Conservation (phyloP, 176 grass and related monocot genomes). For the Otatea glauca region DNA sequence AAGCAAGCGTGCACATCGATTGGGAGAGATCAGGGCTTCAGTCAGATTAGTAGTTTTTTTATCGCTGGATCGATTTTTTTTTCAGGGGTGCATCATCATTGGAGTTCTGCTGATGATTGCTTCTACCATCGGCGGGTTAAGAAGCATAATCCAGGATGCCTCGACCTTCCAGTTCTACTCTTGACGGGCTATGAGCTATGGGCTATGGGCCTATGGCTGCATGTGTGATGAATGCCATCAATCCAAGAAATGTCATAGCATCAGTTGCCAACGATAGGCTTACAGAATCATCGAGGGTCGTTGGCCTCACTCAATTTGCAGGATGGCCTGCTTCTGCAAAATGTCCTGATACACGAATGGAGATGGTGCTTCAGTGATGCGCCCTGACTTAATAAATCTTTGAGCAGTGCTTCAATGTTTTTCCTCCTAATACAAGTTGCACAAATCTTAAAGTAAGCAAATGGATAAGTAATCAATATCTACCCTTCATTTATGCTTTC, state of each 20-base stretch:
- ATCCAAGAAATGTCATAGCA: neutral
- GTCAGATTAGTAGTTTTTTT: neutral
- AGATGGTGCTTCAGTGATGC: neutral
- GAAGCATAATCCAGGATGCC: conserved; percentile 57
- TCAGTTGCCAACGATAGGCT: neutral
- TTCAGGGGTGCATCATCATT: conserved; percentile 61
- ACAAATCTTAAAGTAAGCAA: no score
- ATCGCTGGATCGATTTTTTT: neutral
- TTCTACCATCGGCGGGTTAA: conserved; percentile 72
- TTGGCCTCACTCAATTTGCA: neutral
- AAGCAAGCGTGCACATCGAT: no score
- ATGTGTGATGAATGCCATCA: neutral
- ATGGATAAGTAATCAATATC: no score
- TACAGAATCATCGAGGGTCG: neutral
- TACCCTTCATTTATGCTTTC: no score
- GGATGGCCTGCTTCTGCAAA: neutral
- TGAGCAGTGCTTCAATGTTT: no score
- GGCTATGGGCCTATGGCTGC: neutral
- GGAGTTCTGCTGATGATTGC: conserved; percentile 73
- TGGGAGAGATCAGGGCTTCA: neutral
- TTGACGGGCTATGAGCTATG: conserved; percentile 12
- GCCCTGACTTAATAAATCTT: neutral
- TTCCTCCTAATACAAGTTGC: no score
- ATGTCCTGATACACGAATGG: no score
- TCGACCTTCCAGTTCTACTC: conserved; percentile 55